phyloP scores from a whole-genome alignment of 345 rosid species.

The Kernera saxatilis region DNA sequence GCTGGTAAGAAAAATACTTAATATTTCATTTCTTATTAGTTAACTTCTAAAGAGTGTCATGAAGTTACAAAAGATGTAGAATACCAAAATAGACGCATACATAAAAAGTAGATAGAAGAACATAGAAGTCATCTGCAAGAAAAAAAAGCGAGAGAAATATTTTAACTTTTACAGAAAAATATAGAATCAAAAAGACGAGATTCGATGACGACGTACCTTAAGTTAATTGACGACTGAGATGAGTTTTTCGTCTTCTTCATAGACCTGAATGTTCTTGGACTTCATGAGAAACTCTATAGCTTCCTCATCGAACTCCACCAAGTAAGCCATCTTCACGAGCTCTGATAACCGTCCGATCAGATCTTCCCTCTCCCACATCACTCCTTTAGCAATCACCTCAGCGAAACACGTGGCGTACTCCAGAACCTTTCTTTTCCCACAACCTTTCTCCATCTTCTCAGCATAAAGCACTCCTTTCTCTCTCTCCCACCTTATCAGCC shows the following conservation, averaged over 20 bases:
- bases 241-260: slow-evolving; percentile 48
- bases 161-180: not conserved
- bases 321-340: slow-evolving; percentile 52
- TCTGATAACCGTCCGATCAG: slow-evolving; percentile 37
- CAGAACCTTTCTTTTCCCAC: slow-evolving; percentile 32
- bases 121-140: too few species aligned
- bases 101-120: too few species aligned
- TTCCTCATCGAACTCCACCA: slow-evolving; percentile 44
- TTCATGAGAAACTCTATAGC: slow-evolving; percentile 50
- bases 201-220: not conserved
- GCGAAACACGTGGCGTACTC: slow-evolving; percentile 52
- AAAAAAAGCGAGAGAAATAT: too few species aligned
- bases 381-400: slow-evolving; percentile 46
- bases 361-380: slow-evolving; percentile 51
- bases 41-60: not conserved
- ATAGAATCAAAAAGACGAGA: not conserved
- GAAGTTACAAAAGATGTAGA: not conserved
- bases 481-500: slow-evolving; percentile 54
- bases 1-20: not conserved
- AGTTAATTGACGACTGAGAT: slow-evolving; percentile 28
- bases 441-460: slow-evolving; percentile 38
- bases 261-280: slow-evolving; percentile 48
- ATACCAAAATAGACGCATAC: too few species aligned
- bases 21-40: too few species aligned
- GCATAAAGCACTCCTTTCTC: slow-evolving; percentile 35